Evolutionary conservation across 768 basidiomycete genomes (phyloP), one percentile per base, ranked within the genome.

Genomic region (Lentinula guzmanii): DNA sequence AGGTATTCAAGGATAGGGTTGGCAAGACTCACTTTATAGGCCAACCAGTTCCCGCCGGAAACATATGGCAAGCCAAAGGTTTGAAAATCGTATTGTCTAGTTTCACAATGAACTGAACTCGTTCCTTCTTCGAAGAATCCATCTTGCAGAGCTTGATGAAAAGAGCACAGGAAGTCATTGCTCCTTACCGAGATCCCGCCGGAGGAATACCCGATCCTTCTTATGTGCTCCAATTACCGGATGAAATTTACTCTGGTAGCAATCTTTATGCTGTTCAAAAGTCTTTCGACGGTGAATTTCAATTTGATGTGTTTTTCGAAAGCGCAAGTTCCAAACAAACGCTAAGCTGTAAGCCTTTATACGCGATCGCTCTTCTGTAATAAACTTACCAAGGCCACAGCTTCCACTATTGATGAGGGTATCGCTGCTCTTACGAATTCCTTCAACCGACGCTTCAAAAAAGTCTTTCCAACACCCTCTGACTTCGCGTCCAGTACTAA

Each of bases 221-320:
- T 3, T 90, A 87, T 66, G 71, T 90, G 13, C 79, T 95, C 9
- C 86, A 86, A 43, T 75, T 97, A 2, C 81, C 91, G 2, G 87
- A 97, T 66, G 88, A 92, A 52, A 76, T 85, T 7, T 80, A 86
- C 59, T 79, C 81, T 11, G 82, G 80, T 45, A 89, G 89, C 71
- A 96, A 94, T 68, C 78, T 97, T 31, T 94, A 81, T 68, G 94
- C 90, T 10, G 81, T 95, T 52, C 95, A 98, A 72, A 95, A 94
- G 70, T 78, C 78, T 4, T 93, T 90, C 63, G 87, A 92, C 10
- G 93, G 91, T 1, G 77, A 82, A 33, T 98, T 96, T 75, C 84
- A 90, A 61, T 94, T 95, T 69, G 96, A 98, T 67, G 81, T 98
- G 15, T 86, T 88, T 71, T 97, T 87, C 68, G 93, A 97, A 66